phyloP scores from a whole-genome alignment of 495 filamentous ascomycete species.

The Penicillium odoratum region DNA sequence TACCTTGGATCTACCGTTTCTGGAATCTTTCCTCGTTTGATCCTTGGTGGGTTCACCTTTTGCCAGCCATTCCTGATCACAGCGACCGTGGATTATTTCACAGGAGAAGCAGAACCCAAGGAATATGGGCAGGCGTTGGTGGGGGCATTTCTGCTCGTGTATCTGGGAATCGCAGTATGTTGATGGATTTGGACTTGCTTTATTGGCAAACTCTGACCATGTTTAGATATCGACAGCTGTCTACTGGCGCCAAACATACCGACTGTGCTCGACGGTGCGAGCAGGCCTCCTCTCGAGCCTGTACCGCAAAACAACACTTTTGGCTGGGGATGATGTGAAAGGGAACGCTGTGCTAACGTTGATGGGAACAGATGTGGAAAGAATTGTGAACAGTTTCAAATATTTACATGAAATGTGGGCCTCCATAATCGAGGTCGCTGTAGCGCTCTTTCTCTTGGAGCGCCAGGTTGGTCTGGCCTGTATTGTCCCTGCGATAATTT shows the following conservation, averaged over 20 bases:
- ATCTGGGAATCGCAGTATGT: slow-evolving; percentile 3
- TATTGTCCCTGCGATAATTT: slow-evolving; percentile 1
- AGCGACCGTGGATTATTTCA: neutral
- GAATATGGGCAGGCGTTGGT: neutral
- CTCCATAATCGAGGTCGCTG: neutral
- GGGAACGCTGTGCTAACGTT: too few species aligned
- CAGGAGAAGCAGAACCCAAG: too few species aligned
- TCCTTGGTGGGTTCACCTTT: slow-evolving; percentile 6
- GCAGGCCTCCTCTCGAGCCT: neutral
- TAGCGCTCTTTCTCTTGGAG: slow-evolving; percentile 1
- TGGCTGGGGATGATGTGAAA: too few species aligned
- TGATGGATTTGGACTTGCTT: neutral
- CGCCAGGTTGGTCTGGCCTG: neutral
- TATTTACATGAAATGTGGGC: slow-evolving; percentile 6
- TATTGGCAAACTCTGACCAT: neutral
- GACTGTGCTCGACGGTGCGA: too few species aligned
- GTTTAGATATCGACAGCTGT: too few species aligned
- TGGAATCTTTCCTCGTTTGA: slow-evolving; percentile 2
- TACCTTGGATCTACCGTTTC: neutral
- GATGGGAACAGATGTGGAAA: slow-evolving; percentile 6
- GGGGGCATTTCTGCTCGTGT: slow-evolving; percentile 1
- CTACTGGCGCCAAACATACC: too few species aligned
- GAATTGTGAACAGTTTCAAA: neutral
- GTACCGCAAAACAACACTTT: too few species aligned
- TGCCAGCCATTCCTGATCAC: slow-evolving; percentile 10